These are phyloP conservation scores for Aspergillus cejpii DNA, from an alignment of 2,329 filamentous ascomycete species.

Conservation along the genomic window DNA sequence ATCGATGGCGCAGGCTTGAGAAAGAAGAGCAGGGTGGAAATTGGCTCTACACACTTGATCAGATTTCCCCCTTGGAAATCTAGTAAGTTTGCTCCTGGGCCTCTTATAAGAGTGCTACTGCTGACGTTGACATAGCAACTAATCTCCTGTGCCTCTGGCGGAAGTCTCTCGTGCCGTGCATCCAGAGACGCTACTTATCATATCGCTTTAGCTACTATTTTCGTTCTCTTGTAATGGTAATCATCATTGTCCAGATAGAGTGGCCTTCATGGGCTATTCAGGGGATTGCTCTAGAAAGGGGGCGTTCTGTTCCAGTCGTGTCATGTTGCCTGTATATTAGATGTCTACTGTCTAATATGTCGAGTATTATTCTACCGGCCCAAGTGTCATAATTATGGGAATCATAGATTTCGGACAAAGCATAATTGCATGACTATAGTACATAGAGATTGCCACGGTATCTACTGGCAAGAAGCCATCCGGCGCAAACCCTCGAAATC, in stretches of 20 bases:
- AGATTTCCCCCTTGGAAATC: conserved; percentile 92
- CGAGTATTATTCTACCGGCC: too few species aligned
- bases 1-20: conserved; percentile 53
- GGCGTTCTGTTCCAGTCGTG: conserved; percentile 1
- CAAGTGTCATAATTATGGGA: background rate
- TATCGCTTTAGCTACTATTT: too few species aligned
- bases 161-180: too few species aligned
- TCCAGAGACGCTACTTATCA: too few species aligned
- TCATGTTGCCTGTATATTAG: background rate
- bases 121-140: conserved; percentile 26
- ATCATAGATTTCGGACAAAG: too few species aligned
- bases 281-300: background rate
- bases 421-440: too few species aligned
- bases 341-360: background rate
- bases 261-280: conserved; percentile 11
- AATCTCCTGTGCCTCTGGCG: conserved; percentile 12
- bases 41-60: conserved; percentile 94
- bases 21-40: conserved; percentile 88
- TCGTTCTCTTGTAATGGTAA: too few species aligned
- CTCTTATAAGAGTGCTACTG: background rate
- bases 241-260: too few species aligned
- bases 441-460: too few species aligned
- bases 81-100: conserved; percentile 48
- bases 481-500: conserved; percentile 17
- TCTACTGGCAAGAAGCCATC: conserved; percentile 1